Evolutionary conservation across 306 rosid species (phyloP).

Genomic region (Inga laurina): DNA sequence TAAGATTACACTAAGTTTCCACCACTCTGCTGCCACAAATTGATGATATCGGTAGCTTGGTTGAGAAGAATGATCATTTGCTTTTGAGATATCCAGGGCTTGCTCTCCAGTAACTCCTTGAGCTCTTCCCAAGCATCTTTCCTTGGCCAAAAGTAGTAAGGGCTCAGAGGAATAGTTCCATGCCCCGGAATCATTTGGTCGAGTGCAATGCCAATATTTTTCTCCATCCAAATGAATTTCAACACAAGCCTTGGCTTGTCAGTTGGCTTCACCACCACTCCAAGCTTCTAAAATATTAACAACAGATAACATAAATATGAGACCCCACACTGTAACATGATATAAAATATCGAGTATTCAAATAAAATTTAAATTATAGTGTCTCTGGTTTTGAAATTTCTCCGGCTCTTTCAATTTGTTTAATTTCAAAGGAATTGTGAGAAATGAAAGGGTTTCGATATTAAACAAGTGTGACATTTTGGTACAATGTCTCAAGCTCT

Average conservation of each 20-base stretch:
- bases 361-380: not conserved
- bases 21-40: conserved; percentile 98
- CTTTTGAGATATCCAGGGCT: conserved; percentile 98
- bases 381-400: not conserved
- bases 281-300: conserved; percentile 60
- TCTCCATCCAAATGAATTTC: conserved; percentile 99
- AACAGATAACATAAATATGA: not conserved
- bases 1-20: conserved; percentile 67
- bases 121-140: conserved; percentile 99
- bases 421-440: not conserved
- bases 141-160: conserved; percentile 97
- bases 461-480: not conserved
- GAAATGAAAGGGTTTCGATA: not conserved
- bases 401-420: not conserved
- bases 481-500: not conserved
- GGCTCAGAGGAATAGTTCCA: conserved; percentile 88
- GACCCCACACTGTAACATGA: not conserved
- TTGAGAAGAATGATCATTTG: conserved; percentile 98
- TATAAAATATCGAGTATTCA: not conserved
- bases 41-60: conserved; percentile 96
- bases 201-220: conserved; percentile 87
- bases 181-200: conserved; percentile 85
- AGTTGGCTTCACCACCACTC: conserved; percentile 84
- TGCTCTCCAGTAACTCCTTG: conserved; percentile 86
- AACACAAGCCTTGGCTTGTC: conserved; percentile 81